phyloP scores from a whole-genome alignment of 2,329 filamentous ascomycete genomes.

The Oidium heveae region DNA sequence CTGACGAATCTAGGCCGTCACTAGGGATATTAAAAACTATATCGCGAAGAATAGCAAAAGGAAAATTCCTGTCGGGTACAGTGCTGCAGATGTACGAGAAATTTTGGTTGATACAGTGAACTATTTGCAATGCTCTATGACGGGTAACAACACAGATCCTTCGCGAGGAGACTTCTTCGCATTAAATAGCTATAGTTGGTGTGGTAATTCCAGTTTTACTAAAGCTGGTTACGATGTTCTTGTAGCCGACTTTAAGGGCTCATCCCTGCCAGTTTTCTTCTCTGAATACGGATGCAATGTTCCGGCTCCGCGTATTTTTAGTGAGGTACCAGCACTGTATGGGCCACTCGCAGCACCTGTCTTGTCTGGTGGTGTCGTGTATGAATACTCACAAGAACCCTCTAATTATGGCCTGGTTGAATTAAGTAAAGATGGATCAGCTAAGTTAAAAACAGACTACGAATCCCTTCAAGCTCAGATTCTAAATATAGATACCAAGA shows the following conservation, averaged over 20 bases:
- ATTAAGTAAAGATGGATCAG: conserved; percentile 29
- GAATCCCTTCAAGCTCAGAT: conserved; percentile 54
- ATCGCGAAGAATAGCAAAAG: conserved; percentile 45
- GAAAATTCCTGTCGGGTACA: conserved; percentile 53
- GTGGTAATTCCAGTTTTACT: conserved; percentile 35
- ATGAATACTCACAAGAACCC: conserved; percentile 52
- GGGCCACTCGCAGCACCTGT: conserved; percentile 38
- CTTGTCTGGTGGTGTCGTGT: conserved; percentile 56
- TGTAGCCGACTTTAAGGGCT: conserved; percentile 36
- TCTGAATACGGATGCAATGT: conserved; percentile 23
- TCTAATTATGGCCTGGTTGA: conserved; percentile 41
- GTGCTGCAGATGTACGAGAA: conserved; percentile 50
- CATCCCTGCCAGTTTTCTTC: conserved; percentile 16
- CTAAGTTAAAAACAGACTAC: conserved; percentile 37
- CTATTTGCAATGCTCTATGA: conserved; percentile 41
- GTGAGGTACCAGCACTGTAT: conserved; percentile 51
- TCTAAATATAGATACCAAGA: conserved; percentile 44
- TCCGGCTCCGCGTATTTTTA: conserved; percentile 44
- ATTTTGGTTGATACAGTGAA: conserved; percentile 52
- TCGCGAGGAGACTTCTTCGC: conserved; percentile 52
- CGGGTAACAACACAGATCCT: conserved; percentile 27
- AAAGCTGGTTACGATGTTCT: conserved; percentile 37
- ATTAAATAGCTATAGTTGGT: conserved; percentile 56
- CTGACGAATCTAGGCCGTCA: conserved; percentile 29
- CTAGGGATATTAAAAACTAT: conserved; percentile 60